A percentile compares a stretch with the other conserved stretches of the same genome.
phyloP scores from a whole-genome alignment of 2,329 filamentous ascomycete species.

The Claviceps quebecensis region DNA sequence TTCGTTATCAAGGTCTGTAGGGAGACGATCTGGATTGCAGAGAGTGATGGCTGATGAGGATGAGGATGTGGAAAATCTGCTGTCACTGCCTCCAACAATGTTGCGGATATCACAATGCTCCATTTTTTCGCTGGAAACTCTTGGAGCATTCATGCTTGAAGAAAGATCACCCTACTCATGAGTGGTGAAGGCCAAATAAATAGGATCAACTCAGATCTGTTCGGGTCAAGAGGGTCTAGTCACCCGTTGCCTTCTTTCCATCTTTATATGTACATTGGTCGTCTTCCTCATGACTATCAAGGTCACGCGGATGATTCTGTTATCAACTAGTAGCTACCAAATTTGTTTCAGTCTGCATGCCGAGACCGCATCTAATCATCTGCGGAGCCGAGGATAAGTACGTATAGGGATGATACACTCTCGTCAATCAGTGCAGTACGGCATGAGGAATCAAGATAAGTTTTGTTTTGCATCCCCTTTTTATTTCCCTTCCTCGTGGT shows the following conservation, averaged over 20 bases:
- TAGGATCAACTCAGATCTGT: background rate
- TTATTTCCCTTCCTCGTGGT: background rate
- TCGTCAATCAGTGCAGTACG: background rate
- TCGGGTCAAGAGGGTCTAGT: background rate
- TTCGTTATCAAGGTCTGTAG: background rate
- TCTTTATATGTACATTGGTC: background rate
- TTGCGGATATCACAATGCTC: background rate
- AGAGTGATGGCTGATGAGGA: background rate
- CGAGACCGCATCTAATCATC: background rate
- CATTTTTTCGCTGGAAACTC: background rate
- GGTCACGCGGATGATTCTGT: background rate
- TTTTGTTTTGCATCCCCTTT: background rate
- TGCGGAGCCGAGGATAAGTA: background rate
- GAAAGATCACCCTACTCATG: background rate
- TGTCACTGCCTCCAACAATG: background rate
- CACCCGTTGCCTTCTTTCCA: background rate
- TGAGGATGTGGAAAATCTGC: background rate
- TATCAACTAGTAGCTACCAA: background rate
- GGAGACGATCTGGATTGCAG: background rate
- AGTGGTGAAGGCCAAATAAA: background rate
- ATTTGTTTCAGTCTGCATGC: conserved; percentile 1
- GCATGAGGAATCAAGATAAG: background rate
- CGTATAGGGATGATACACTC: background rate
- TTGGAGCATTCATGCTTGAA: background rate
- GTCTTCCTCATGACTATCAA: background rate